Conservation (phyloP, 352 stramenopile species). For the Globisporangium takayamanum region DNA sequence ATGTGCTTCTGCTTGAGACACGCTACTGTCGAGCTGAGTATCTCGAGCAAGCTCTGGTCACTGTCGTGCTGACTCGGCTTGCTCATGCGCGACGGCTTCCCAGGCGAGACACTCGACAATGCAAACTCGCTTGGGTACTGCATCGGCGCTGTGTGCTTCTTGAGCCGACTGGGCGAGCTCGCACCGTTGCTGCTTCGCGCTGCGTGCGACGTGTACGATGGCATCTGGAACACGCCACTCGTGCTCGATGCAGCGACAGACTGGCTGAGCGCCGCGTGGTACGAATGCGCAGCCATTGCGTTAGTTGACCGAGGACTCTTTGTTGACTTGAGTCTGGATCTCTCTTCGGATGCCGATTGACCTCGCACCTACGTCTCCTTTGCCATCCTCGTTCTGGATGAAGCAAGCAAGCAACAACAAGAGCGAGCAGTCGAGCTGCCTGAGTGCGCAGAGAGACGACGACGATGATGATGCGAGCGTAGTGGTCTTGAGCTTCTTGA, state of each 20-base stretch:
- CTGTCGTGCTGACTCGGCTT: conserved; percentile 27
- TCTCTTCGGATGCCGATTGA: neutral
- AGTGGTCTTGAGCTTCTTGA: neutral
- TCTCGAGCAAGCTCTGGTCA: conserved; percentile 58
- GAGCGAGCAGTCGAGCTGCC: too few relatives aligned
- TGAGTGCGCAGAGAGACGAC: too few relatives aligned
- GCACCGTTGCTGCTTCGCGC: conserved; percentile 8
- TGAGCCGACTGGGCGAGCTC: conserved; percentile 17
- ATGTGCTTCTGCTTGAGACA: conserved; percentile 71
- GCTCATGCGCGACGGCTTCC: conserved; percentile 1
- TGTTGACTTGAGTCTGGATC: neutral
- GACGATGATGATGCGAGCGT: too few relatives aligned
- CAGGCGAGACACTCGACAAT: neutral
- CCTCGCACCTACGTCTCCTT: too few relatives aligned
- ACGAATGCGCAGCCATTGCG: neutral
- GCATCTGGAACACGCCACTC: conserved; percentile 32
- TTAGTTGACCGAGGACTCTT: too few relatives aligned
- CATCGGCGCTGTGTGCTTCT: conserved; percentile 1
- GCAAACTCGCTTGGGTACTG: neutral
- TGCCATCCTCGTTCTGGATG: too few relatives aligned
- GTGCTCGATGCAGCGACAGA: neutral
- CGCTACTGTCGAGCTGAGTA: conserved; percentile 60
- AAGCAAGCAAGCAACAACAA: too few relatives aligned
- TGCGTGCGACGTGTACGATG: conserved; percentile 36
- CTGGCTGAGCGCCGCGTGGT: neutral